Conservation (phyloP, 768 basidiomycete genomes). For the Leccinellum rugosiceps region DNA sequence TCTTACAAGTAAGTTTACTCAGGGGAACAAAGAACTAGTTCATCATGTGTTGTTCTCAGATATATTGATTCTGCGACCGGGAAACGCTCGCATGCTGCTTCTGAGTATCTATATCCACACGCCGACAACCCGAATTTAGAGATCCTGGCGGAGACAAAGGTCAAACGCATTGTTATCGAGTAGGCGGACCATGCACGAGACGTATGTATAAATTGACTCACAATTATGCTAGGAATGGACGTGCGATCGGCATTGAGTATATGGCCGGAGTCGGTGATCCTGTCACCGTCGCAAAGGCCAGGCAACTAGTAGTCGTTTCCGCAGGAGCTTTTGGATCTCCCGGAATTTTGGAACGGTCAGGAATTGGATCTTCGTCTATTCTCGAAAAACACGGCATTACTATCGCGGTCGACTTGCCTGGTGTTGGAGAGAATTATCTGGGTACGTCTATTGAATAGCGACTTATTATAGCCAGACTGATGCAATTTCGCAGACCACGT, state of each 20-base stretch:
- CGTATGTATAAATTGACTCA: background rate
- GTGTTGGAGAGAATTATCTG: constrained; percentile 3
- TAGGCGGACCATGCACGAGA: background rate
- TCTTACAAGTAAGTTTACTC: constrained; percentile 16
- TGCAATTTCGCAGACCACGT: background rate
- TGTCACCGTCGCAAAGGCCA: background rate
- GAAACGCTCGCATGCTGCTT: constrained; percentile 4
- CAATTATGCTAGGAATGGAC: background rate
- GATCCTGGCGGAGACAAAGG: background rate
- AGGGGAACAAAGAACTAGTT: background rate
- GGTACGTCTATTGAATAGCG: background rate
- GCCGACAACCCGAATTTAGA: background rate
- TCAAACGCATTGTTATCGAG: constrained; percentile 6
- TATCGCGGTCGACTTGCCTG: constrained; percentile 1
- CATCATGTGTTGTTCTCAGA: background rate
- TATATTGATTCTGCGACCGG: constrained; percentile 2
- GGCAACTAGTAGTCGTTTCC: background rate
- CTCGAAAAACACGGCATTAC: background rate
- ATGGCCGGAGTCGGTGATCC: background rate
- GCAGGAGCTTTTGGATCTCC: constrained; percentile 7
- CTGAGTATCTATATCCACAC: background rate
- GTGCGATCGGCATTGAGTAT: constrained; percentile 5
- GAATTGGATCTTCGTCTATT: background rate
- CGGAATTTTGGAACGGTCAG: constrained; percentile 6
- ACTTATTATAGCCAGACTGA: background rate